Conservation (phyloP, 768 basidiomycete genomes). For the Pleurotus citrinopileatus region DNA sequence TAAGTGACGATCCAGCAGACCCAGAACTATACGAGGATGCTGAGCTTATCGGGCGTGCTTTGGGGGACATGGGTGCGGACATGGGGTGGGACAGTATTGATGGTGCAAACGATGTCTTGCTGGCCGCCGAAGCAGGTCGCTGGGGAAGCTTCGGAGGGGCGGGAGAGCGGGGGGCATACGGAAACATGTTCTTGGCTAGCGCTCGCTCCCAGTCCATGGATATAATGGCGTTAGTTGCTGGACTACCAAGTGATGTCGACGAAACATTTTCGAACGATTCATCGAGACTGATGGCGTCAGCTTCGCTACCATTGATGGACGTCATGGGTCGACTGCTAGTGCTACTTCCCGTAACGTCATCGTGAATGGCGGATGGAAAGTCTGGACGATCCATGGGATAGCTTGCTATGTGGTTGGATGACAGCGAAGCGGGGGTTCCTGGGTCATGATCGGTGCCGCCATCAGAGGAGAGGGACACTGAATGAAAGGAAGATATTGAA, state of each 20-base stretch:
- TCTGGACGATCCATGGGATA: slow-evolving; percentile 42
- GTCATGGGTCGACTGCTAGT: slow-evolving; percentile 11
- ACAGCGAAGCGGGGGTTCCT: slow-evolving; percentile 37
- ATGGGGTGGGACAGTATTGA: slow-evolving; percentile 8
- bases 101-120: background rate
- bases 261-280: slow-evolving; percentile 76
- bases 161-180: slow-evolving; percentile 19
- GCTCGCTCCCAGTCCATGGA: slow-evolving; percentile 50
- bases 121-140: slow-evolving; percentile 28
- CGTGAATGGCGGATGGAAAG: slow-evolving; percentile 12
- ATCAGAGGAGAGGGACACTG: slow-evolving; percentile 73
- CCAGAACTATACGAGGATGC: slow-evolving; percentile 18
- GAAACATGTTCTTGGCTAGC: slow-evolving; percentile 21
- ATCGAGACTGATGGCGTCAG: slow-evolving; percentile 55
- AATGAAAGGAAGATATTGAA: slow-evolving; percentile 81
- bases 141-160: slow-evolving; percentile 47
- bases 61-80: slow-evolving; percentile 13
- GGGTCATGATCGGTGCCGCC: slow-evolving; percentile 34
- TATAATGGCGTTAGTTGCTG: slow-evolving; percentile 41
- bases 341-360: background rate
- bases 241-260: slow-evolving; percentile 49
- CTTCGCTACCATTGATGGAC: slow-evolving; percentile 29
- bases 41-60: slow-evolving; percentile 6
- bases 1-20: slow-evolving; percentile 6
- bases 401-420: slow-evolving; percentile 39